A percentile compares a stretch with the other conserved stretches of the same genome.
Conservation (phyloP, 1,284 basidiomycete species). For the Cerrena zonata region DNA sequence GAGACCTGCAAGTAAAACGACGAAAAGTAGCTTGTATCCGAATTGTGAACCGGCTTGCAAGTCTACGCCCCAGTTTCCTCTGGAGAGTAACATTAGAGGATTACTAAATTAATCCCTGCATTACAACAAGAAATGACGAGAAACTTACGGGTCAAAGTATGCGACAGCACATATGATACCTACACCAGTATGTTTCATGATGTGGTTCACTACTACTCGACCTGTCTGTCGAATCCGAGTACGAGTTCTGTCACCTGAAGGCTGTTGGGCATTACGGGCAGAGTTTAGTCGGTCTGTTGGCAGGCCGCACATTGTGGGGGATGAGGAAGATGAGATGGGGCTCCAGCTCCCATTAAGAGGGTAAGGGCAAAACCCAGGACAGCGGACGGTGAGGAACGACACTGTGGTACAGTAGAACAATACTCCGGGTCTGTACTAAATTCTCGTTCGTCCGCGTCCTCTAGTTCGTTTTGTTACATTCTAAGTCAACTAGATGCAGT, state of each 20-base stretch:
- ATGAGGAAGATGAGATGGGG: conserved; percentile 3
- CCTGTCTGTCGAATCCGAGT: conserved; percentile 1
- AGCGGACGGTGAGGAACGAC: conserved; percentile 14
- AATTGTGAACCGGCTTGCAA: conserved; percentile 69
- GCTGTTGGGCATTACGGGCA: background rate
- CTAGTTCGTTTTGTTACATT: background rate
- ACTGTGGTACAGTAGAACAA: conserved; percentile 9
- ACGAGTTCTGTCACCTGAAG: background rate
- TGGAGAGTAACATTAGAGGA: too few species aligned
- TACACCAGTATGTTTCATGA: conserved; percentile 41
- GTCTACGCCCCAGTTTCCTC: conserved; percentile 75
- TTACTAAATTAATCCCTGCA: background rate
- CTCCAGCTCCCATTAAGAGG: conserved; percentile 8
- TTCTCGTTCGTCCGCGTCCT: background rate
- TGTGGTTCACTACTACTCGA: conserved; percentile 30
- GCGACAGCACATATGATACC: conserved; percentile 49
- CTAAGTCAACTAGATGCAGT: too few species aligned
- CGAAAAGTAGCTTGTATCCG: conserved; percentile 83
- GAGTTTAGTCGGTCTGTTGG: conserved; percentile 8
- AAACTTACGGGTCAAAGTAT: conserved; percentile 49
- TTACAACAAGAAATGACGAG: background rate
- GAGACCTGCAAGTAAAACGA: conserved; percentile 80
- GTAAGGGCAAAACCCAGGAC: conserved; percentile 7
- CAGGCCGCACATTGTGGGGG: conserved; percentile 3
- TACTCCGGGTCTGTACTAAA: background rate